phyloP scores from a whole-genome alignment of 2,329 filamentous ascomycete species.

The Colletotrichum ledebouriae region DNA sequence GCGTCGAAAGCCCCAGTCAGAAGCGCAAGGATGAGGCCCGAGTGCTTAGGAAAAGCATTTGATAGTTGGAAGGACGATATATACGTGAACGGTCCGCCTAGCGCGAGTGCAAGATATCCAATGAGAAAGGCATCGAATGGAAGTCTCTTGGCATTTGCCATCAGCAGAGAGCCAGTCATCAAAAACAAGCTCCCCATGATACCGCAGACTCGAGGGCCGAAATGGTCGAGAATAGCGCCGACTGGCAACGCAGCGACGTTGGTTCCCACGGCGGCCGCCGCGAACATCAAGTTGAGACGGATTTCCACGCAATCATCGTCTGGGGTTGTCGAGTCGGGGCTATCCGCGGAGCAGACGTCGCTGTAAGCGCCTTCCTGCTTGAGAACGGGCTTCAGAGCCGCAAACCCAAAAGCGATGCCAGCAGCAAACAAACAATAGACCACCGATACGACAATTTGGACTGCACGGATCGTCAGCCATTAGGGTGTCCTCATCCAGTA shows the following conservation, averaged over 20 bases:
- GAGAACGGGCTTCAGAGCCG: slow-evolving; percentile 85
- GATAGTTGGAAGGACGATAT: slow-evolving; percentile 88
- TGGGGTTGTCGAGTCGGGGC: slow-evolving; percentile 41
- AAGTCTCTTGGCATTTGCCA: slow-evolving; percentile 75
- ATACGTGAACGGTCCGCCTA: slow-evolving; percentile 86
- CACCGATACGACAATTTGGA: slow-evolving; percentile 55
- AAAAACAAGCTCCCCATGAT: slow-evolving; percentile 79
- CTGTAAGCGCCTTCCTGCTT: slow-evolving; percentile 80
- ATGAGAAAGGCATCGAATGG: slow-evolving; percentile 81
- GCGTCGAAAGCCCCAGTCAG: slow-evolving; percentile 88
- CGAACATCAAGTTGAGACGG: slow-evolving; percentile 91
- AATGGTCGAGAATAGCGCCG: slow-evolving; percentile 86
- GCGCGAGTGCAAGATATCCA: slow-evolving; percentile 81
- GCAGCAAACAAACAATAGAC: slow-evolving; percentile 59
- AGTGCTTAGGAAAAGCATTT: slow-evolving; percentile 83
- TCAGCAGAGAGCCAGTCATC: slow-evolving; percentile 75
- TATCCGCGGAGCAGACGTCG: slow-evolving; percentile 65
- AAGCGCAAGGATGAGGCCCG: slow-evolving; percentile 83
- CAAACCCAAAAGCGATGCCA: slow-evolving; percentile 87
- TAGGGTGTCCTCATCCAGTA: background rate
- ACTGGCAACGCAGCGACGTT: slow-evolving; percentile 90
- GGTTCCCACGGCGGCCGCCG: slow-evolving; percentile 86
- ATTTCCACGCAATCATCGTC: slow-evolving; percentile 66
- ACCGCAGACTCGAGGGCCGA: slow-evolving; percentile 82
- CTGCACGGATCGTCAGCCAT: slow-evolving; percentile 44